These are phyloP conservation scores for Fusarium sp. DNA, from an alignment of 2,329 filamentous ascomycete species.

Conservation along the genomic window DNA sequence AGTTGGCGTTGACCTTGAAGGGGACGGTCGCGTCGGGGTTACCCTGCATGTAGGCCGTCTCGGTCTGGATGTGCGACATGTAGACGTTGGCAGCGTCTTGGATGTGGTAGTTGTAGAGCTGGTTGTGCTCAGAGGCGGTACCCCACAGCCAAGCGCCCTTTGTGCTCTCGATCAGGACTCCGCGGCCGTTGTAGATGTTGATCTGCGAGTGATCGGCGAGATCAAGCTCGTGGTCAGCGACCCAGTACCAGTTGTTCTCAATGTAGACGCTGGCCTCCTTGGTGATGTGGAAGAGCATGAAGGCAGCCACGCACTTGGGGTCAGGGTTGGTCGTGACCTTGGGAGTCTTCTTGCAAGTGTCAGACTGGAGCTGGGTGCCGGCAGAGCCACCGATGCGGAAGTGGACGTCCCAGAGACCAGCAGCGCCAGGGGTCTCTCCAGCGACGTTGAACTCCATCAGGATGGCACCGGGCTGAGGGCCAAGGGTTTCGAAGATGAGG, in stretches of 20 bases:
- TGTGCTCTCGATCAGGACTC: slow-evolving; percentile 79
- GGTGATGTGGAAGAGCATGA: slow-evolving; percentile 75
- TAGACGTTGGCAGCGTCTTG: slow-evolving; percentile 81
- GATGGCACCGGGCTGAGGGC: slow-evolving; percentile 86
- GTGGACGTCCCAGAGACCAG: slow-evolving; percentile 95
- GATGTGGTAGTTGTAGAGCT: slow-evolving; percentile 87
- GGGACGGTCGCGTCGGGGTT: slow-evolving; percentile 79
- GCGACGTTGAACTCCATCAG: slow-evolving; percentile 92
- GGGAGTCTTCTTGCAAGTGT: slow-evolving; percentile 82
- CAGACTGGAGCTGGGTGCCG: slow-evolving; percentile 83
- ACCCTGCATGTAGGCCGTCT: slow-evolving; percentile 89
- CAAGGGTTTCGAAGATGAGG: slow-evolving; percentile 84
- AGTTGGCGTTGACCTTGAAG: slow-evolving; percentile 68
- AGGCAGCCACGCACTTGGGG: slow-evolving; percentile 77
- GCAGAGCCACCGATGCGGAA: slow-evolving; percentile 89
- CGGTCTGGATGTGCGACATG: slow-evolving; percentile 86
- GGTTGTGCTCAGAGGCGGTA: slow-evolving; percentile 75
- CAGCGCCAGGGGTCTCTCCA: slow-evolving; percentile 72
- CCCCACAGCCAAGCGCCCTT: slow-evolving; percentile 84
- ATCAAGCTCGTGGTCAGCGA: slow-evolving; percentile 90
- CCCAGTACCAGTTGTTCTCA: slow-evolving; percentile 93
- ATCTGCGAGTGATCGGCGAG: slow-evolving; percentile 78
- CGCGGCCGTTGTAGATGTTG: slow-evolving; percentile 88
- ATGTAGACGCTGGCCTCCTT: slow-evolving; percentile 75
- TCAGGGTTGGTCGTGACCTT: slow-evolving; percentile 69